These are phyloP conservation scores for Sugiyamaella sp. DNA, from an alignment of 1,139 yeast species.

Conservation along the genomic window DNA sequence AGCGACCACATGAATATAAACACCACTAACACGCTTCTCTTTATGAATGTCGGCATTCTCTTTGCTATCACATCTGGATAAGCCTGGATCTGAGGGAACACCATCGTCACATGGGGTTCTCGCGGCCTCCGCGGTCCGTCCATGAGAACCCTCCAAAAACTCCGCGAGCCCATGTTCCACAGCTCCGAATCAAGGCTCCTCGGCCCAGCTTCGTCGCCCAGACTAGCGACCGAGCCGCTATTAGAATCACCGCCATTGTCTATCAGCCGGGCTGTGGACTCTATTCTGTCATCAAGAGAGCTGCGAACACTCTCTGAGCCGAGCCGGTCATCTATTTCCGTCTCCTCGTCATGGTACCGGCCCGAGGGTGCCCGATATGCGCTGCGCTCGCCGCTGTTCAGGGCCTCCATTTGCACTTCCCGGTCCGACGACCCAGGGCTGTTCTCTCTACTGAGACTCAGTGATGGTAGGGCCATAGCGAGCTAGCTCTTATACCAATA, in stretches of 20 bases:
- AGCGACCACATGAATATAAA: conserved; percentile 32
- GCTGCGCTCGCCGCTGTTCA: not conserved
- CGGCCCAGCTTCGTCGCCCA: not conserved
- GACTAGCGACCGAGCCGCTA: conserved; percentile 39
- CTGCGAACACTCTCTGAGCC: conserved; percentile 4
- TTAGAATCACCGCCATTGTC: conserved; percentile 32
- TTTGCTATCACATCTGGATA: conserved; percentile 30
- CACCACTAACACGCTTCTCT: conserved; percentile 14
- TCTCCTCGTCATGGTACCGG: conserved; percentile 13
- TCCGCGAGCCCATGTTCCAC: not conserved
- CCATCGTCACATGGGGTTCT: conserved; percentile 34
- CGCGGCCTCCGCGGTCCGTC: conserved; percentile 35
- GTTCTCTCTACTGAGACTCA: conserved; percentile 2
- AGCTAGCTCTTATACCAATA: too few relatives aligned
- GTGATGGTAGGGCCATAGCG: not conserved
- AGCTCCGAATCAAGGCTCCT: not conserved
- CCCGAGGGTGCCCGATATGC: not conserved
- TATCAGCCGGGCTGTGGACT: conserved; percentile 5
- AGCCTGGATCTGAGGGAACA: conserved; percentile 31
- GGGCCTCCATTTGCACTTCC: conserved; percentile 14
- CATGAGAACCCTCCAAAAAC: conserved; percentile 26
- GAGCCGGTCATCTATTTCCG: not conserved
- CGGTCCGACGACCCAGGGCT: conserved; percentile 8
- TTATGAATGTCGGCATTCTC: conserved; percentile 17
- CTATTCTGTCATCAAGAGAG: conserved; percentile 9